Base-by-base conservation (phyloP, 106 monocot species). In the Acorus gramineus region DNA sequence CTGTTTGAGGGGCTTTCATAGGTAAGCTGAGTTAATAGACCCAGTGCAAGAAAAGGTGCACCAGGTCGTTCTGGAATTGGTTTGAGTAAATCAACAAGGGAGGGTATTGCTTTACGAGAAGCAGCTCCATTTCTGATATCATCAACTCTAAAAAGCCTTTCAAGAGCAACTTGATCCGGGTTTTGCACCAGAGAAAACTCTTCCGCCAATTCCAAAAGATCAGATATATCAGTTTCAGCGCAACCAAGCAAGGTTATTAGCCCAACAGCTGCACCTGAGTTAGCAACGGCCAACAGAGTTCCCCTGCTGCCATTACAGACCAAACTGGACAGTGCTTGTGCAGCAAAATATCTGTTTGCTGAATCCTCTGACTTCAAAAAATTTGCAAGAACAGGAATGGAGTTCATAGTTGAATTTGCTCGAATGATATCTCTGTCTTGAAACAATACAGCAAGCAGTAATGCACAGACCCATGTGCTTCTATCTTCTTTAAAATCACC, bases 61-160 rank as follows among this genome's bases (percentile, higher is more conserved):
- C 98, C 92, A 49, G 98, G 98, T 55, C 89, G 71, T 52, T 99
- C 98, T 55, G 98, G 98, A 59, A 99, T 99, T 49, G 98, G 98
- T 77, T 89, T 92, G 59, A 99, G 88, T 51, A 99, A 65, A 82
- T 99, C 98, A 72, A 99, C 98, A 69, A 99, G 83, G 47, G 65
- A 67, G 66, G 98, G 98, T 63, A 99, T 92, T 54, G 77, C 80
- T 80, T 98, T 99, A 52, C 83, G 73, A 69, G 92, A 83, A 66
- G 86, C 74, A 52, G 89, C 71, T 50, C 92, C 89, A 55, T 78
- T 72, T 66, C 88, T 79, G 53, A 92, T 89, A 48, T 99, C 98
- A 69, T 99, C 98, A 71, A 89, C 84, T 75, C 92, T 81, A 63
- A 99, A 92, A 57, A 99, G 67, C 59, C 76, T 74, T 73, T 92